phyloP scores from a whole-genome alignment of 345 rosid genomes.

The Luvunga scandens region DNA sequence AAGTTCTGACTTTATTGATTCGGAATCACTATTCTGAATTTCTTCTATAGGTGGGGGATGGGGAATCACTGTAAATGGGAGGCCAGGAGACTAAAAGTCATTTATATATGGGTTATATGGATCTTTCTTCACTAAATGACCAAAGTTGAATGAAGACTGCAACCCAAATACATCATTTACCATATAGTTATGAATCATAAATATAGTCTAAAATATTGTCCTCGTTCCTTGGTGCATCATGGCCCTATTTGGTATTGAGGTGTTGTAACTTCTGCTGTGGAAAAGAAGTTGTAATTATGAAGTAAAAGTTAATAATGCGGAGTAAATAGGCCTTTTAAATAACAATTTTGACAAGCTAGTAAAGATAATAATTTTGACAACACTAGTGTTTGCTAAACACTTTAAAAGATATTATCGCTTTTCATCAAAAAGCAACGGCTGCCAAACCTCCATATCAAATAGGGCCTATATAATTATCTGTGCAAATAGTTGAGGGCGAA shows the following conservation, averaged over 20 bases:
- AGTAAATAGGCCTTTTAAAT: too few species aligned
- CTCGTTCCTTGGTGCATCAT: neutral
- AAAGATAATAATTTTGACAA: too few species aligned
- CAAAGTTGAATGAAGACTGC: neutral
- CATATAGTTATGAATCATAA: neutral
- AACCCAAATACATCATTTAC: neutral
- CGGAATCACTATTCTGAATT: neutral
- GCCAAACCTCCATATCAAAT: too few species aligned
- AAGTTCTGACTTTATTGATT: neutral
- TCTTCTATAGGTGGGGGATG: neutral
- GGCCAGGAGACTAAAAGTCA: neutral
- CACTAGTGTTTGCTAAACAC: too few species aligned
- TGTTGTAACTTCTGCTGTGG: too few species aligned
- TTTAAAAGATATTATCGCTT: too few species aligned
- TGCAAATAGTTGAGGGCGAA: neutral
- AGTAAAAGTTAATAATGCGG: too few species aligned
- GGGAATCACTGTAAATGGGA: neutral
- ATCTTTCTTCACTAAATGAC: neutral
- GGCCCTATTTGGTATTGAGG: too few species aligned
- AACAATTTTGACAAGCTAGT: too few species aligned
- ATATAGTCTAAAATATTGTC: neutral
- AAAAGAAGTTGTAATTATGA: too few species aligned
- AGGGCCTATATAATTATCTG: neutral
- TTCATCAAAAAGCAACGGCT: too few species aligned
- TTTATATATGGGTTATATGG: neutral